These are phyloP conservation scores for Begonia masoniana DNA, from an alignment of 306 rosid species.

Conservation along the genomic window DNA sequence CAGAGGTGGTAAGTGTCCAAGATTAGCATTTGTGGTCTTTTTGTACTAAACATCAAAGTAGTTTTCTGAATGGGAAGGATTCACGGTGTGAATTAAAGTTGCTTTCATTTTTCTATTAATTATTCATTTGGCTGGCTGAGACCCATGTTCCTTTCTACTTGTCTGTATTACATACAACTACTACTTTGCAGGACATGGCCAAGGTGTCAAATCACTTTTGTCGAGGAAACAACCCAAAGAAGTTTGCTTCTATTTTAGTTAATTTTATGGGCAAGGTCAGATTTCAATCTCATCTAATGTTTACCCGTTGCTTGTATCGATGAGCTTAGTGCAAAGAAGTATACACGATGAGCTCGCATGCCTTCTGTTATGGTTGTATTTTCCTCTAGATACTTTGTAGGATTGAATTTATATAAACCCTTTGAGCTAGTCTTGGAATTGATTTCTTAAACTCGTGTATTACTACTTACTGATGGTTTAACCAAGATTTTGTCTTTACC, in stretches of 20 bases:
- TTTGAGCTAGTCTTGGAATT: background rate
- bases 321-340: too few relatives aligned
- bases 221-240: conserved; percentile 68
- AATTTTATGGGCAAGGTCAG: conserved; percentile 86
- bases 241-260: conserved; percentile 66
- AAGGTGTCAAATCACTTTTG: conserved; percentile 65
- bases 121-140: too few relatives aligned
- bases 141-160: too few relatives aligned
- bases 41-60: too few relatives aligned
- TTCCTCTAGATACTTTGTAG: too few relatives aligned
- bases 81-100: too few relatives aligned
- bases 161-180: background rate
- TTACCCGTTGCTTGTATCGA: too few relatives aligned
- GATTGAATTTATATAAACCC: background rate
- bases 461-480: background rate
- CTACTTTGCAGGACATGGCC: conserved; percentile 69
- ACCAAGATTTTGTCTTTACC: conserved; percentile 20
- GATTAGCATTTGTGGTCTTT: too few relatives aligned
- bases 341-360: too few relatives aligned
- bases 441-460: background rate
- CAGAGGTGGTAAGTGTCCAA: conserved; percentile 68
- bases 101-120: too few relatives aligned
- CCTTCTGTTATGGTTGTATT: too few relatives aligned
- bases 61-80: too few relatives aligned
- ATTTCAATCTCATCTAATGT: background rate